Evolutionary conservation across 352 stramenopile species (phyloP), one percentile per base, ranked within the genome.

Genomic region (Phytophthora vignae): DNA sequence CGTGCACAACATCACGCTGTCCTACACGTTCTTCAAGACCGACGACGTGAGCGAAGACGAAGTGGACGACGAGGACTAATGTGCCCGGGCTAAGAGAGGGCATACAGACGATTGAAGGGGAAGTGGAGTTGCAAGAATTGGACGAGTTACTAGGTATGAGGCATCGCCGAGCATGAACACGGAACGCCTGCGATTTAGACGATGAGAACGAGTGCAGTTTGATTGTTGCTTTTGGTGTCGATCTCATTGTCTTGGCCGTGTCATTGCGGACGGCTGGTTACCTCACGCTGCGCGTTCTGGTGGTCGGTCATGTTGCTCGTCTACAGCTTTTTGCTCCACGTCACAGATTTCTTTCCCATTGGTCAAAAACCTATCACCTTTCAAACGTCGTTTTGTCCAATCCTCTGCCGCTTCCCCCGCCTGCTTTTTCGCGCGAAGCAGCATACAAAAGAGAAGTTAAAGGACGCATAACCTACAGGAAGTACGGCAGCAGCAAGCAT

Each of bases 11-110:
- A 97, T 99, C 69, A 99, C 98, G 52, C 91, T 99, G 57, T 98
- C 92, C 61, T 99, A 99, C 84, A 99, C 96, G 31, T 99, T 99
- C 77, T 99, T 99, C 87, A 97, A 98, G 78, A 99, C 96, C 1
- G 96, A 98, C 76, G 87, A 98, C 61, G 93, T 98, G 76, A 91
- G 95, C 67, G 92, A 98, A 50, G 89, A 96, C 29, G 90, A 97
- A 10, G 90, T 97, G 48, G 87, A 95, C 17, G 81, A 92, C 36
- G 79, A 90, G 8, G 82, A 86, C 38, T 86, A 83, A 25, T 25
- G 22, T 25, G 22, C 22, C 22, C 22, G 22, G 22, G 22, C 22
- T 2, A 25, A 25, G 1, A 22, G 42, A 4, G 6, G 22, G n/a
- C 15, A 21, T 49, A 21, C n/a, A 21, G 15, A 49, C 15, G 42